Evolutionary conservation across 2,329 filamentous ascomycete species (phyloP).

Genomic region (Coccinonectria pachysandricola): DNA sequence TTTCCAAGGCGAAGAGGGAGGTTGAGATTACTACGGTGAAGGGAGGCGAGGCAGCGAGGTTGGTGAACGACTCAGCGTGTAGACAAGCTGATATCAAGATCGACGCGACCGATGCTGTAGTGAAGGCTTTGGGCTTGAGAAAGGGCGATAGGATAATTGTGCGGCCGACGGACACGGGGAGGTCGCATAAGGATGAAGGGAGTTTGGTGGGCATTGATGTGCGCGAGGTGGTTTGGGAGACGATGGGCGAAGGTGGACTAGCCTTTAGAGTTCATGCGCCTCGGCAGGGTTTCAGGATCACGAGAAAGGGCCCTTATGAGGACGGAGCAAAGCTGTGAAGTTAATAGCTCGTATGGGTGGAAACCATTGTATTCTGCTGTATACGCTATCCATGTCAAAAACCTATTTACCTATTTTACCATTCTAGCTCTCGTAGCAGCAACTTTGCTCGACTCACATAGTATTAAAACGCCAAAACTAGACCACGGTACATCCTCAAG

Average conservation of each 20-base stretch:
- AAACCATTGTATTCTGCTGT: no score
- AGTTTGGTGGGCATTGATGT: slow-evolving; percentile 39
- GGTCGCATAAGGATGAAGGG: slow-evolving; percentile 47
- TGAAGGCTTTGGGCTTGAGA: slow-evolving; percentile 34
- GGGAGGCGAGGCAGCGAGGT: slow-evolving; percentile 43
- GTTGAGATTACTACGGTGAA: slow-evolving; percentile 32
- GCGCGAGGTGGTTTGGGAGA: slow-evolving; percentile 49
- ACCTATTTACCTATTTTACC: no score
- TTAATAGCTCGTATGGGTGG: no score
- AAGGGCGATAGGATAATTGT: slow-evolving; percentile 46
- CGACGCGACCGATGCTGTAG: slow-evolving; percentile 38
- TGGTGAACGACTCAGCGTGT: no score
- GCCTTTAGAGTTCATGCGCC: slow-evolving; percentile 53
- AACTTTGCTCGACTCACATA: no score
- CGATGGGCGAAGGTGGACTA: slow-evolving; percentile 28
- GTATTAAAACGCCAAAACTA: no score
- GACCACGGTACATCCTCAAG: no score
- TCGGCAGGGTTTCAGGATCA: slow-evolving; percentile 46
- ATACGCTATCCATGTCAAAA: no score
- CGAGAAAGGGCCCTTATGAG: slow-evolving; percentile 13
- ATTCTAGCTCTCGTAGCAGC: no score
- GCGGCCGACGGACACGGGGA: slow-evolving; percentile 53
- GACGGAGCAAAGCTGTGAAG: slow-evolving; percentile 6
- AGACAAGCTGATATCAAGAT: no score
- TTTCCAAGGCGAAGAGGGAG: slow-evolving; percentile 29